Evolutionary conservation across 306 rosid species (phyloP).

Genomic region (Prunus dulcis): DNA sequence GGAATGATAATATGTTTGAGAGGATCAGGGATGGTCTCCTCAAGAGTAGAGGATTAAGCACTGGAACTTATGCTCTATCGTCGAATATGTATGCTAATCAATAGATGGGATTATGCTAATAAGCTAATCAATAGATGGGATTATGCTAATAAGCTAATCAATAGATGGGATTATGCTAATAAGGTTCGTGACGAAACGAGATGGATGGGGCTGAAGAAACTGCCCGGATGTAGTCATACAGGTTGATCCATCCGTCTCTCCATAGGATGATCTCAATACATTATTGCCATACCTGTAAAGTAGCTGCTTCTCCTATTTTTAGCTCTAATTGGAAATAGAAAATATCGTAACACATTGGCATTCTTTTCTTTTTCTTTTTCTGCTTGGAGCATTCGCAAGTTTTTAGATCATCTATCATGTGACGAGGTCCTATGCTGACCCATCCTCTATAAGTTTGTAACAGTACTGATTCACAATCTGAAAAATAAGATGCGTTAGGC

Average conservation of each 20-base stretch:
- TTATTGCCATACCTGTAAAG: background rate
- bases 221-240: constrained; percentile 56
- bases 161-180: constrained; percentile 64
- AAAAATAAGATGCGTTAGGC: too few species aligned
- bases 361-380: too few species aligned
- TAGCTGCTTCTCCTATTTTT: too few species aligned
- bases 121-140: constrained; percentile 61
- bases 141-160: constrained; percentile 63
- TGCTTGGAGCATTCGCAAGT: too few species aligned
- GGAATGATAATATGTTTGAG: constrained; percentile 49
- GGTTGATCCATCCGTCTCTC: constrained; percentile 17
- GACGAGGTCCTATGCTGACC: too few species aligned
- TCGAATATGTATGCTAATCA: constrained; percentile 59
- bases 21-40: constrained; percentile 43
- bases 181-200: constrained; percentile 52
- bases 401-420: too few species aligned
- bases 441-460: too few species aligned
- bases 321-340: too few species aligned
- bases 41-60: constrained; percentile 27
- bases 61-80: constrained; percentile 60
- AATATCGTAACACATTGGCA: too few species aligned
- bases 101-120: constrained; percentile 67
- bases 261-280: background rate
- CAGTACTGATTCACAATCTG: too few species aligned
- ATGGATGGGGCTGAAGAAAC: constrained; percentile 50